Base-by-base conservation (phyloP, 352 stramenopile species). In the Phytopythium sindhum region DNA sequence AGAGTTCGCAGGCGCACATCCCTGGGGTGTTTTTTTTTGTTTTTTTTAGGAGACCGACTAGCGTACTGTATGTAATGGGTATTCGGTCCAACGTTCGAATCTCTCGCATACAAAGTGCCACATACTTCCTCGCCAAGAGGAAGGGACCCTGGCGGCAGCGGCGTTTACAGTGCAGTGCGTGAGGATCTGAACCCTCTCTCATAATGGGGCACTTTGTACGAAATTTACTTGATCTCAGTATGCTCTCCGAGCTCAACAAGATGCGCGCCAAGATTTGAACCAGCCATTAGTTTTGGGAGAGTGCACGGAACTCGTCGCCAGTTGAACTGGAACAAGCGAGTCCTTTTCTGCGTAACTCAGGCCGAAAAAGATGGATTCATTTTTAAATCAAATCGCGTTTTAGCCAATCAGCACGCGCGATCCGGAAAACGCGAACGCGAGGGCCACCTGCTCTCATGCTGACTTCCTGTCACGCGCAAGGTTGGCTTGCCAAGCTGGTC, bases 1-100 rank as follows among this genome's bases (percentile, higher is more conserved):
- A 10, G n/a, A 21, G 10, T 8, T 17, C 7, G 19, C n/a, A 0
- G 17, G 0, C 1, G 17, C 41, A 19, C 41, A 48, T 48, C 41
- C 41, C 9, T 48, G 17, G 5, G 9, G 41, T 23, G 17, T 19
- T 14, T 48, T 24, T 48, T 48, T 48, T 5, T 24, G 37, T 17
- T 19, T 24, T 48, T n/a, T n/a, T n/a, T n/a, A n/a, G n/a, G n/a
- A n/a, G n/a, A 28, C 44, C 44, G 21, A 28, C 44, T 26, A 51
- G 21, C 11, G 44, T 29, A 28, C 44, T 51, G 44, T 29, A 28
- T n/a, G 7, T 26, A 3, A 14, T 51, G 44, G 44, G 44, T 51
- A 51, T 51, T 51, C 44, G 23, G 44, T 51, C 44, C 44, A 47
- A 7, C 44, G 21, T 51, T 51, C 44, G 44, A 51, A 51, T 51